Evolutionary conservation across 2,329 filamentous ascomycete species (phyloP), one percentile per base, ranked within the genome.

Genomic region (Nannizziopsis barbatae): DNA sequence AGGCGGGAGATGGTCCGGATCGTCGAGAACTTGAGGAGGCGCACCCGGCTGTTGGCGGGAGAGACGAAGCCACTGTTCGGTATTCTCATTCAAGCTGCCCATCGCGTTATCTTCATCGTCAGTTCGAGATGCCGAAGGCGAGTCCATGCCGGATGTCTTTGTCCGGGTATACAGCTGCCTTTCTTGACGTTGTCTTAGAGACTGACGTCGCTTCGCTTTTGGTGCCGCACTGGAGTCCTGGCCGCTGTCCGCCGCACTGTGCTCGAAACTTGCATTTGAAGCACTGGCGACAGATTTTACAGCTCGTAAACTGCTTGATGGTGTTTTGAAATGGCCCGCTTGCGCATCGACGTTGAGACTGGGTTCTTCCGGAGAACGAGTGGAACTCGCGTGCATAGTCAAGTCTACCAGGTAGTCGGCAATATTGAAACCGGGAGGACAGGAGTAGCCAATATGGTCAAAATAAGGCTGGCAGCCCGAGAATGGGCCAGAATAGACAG

Each of bases 341-440:
- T 65, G 70, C 12, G 76, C 77, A 48, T 82, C 78, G 31, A 82
- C 76, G 49, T 79, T 75, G 2, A 78, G 69, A 5, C 75, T 70
- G 39, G 76, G 70, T 42, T 80, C 77, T 27, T 80, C 74, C 9
- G 74, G 68, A 1, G 75, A 72, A 33, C 67, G 70, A 11, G 74
- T 71, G 45, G 75, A 73, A 50, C 85, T 79, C 18, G 88, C 89
- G 63, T 98, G 92, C 90, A 98, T 96, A 0, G 92, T 96, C 36
- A 98, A 75, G 63, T 98, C 92, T 27, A 98, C 89, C 4, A 98
- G 77, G 61, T 95, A 98, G 64, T 98, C 92, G 3, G 92, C 92
- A 65, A 98, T 96, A 60, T 98, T 98, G 76, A 96, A 98, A 1
- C 93, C 93, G 18, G 89, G 84, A 9, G 92, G 92, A 61, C 93